Base-by-base conservation (phyloP, 305 asterid genomes). In the Lippia alba region DNA sequence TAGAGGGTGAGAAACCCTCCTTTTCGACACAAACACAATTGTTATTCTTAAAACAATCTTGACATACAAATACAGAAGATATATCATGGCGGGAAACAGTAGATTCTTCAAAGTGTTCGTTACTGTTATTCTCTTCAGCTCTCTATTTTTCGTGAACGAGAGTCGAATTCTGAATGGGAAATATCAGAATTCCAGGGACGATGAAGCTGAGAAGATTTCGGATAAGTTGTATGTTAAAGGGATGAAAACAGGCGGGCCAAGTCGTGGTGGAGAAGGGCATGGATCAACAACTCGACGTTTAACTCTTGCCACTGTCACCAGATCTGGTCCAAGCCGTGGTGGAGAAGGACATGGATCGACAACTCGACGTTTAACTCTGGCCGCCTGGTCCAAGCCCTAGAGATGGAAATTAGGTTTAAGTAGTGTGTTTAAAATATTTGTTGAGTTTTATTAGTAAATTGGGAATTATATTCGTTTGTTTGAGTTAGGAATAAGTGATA, bases 231-330 rank as follows among this genome's bases (percentile, higher is more conserved):
- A 67, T 50, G n/a, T 70, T 0, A 74, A 74, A 59, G 90, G 82
- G 15, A 54, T 79, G 1, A 85, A 83, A 54, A 74, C 75, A 0
- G 86, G 85, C 46, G 84, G 89, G 6, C 88, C 84, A 2, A 85
- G 86, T 67, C 68, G 75, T 3, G 80, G 85, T 0, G 90, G 90
- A 41, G 79, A 71, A 0, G 90, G 88, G 3, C 89, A 83, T 63
- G 62, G 56, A 20, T 49, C 59, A 3, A 61, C 30, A 3, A 49
- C 41, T 36, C 41, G 41, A 66, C 46, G 71, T 56, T 57, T 66
- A 39, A 60, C 81, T 33, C 39, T 79, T 1, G 78, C 65, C 41
- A 81, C 69, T 5, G 49, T 79, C 41, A 77, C 73, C 78, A 76
- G 71, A 14, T 82, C 88, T 9, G 88, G 92, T 33, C 84, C 50